Evolutionary conservation across 2,329 filamentous ascomycete species (phyloP).

Genomic region (Fusarium tupiense): DNA sequence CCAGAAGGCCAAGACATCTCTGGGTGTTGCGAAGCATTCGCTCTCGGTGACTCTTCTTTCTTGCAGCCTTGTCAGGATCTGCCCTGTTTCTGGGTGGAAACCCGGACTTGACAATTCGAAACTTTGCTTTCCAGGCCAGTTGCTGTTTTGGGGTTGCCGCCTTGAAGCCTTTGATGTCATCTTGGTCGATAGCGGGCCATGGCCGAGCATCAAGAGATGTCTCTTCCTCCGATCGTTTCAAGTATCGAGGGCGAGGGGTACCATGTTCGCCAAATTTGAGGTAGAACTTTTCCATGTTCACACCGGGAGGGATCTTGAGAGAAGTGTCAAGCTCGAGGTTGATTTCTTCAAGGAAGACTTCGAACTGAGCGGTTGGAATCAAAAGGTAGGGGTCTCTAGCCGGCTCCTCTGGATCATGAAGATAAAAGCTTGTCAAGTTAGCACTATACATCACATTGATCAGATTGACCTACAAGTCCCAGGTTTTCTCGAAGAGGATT

Average conservation of each 20-base stretch:
- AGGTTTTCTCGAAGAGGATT: conserved; percentile 69
- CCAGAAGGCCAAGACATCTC: conserved; percentile 72
- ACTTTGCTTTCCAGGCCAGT: conserved; percentile 31
- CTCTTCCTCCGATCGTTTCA: conserved; percentile 65
- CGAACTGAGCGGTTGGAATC: conserved; percentile 73
- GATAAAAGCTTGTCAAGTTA: conserved; percentile 67
- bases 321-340: conserved; percentile 65
- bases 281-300: conserved; percentile 64
- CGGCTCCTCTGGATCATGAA: conserved; percentile 63
- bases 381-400: conserved; percentile 68
- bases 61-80: conserved; percentile 56
- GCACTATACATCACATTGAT: not conserved
- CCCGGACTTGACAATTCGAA: conserved; percentile 37
- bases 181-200: conserved; percentile 49
- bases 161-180: conserved; percentile 48
- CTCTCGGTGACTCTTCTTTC: conserved; percentile 60
- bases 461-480: conserved; percentile 75
- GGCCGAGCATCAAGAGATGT: conserved; percentile 46
- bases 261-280: conserved; percentile 69
- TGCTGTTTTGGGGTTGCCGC: conserved; percentile 32
- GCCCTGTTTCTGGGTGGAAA: conserved; percentile 45
- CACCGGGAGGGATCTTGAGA: conserved; percentile 67
- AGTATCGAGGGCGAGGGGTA: conserved; percentile 72
- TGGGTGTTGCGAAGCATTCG: conserved; percentile 71
- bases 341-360: conserved; percentile 70